Conservation (phyloP, 73 alveolate genomes). For the Paramecium pentaurelia region DNA sequence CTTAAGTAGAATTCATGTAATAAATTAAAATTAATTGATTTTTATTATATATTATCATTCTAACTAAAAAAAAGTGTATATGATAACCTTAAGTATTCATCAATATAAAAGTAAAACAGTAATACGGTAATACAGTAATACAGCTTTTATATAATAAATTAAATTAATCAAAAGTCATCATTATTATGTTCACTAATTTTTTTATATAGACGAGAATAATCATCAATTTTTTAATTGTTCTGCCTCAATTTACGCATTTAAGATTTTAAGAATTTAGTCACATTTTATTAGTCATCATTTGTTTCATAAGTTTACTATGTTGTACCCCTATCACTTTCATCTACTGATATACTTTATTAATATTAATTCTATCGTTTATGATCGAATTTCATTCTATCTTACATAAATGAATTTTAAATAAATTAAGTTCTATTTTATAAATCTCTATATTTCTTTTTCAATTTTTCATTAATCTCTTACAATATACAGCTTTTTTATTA, state of each 20-base stretch:
- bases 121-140: not conserved
- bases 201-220: conserved; percentile 36
- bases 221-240: conserved; percentile 31
- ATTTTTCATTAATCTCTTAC: not conserved
- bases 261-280: conserved; percentile 1
- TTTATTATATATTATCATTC: not conserved
- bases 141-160: not conserved
- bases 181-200: conserved; percentile 25
- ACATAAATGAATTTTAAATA: not conserved
- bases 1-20: not conserved
- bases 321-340: not conserved
- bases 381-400: not conserved
- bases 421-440: not conserved
- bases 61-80: too few species aligned
- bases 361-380: not conserved
- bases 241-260: not conserved
- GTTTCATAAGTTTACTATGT: not conserved
- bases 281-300: not conserved
- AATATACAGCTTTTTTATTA: not conserved
- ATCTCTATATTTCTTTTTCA: not conserved
- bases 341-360: not conserved
- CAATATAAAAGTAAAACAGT: not conserved
- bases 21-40: not conserved
- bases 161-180: conserved; percentile 20
- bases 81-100: not conserved